A percentile compares a stretch with the other conserved stretches of the same genome.
These are phyloP conservation scores for Trichosporon sp. DNA, from an alignment of 1,284 basidiomycete genomes.

Conservation along the genomic window DNA sequence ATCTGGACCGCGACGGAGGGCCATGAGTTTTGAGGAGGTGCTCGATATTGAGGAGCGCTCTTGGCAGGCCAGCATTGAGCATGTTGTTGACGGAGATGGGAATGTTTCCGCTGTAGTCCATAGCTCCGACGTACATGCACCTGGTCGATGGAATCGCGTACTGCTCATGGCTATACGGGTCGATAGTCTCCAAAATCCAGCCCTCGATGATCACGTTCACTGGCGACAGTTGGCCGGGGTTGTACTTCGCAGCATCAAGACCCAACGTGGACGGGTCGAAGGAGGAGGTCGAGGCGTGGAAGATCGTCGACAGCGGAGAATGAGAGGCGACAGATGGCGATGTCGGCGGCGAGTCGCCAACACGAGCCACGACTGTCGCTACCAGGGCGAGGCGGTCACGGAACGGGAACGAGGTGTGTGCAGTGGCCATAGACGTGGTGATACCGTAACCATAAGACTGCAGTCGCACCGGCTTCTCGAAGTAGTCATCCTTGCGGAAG, in stretches of 20 bases:
- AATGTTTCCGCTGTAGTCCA: conserved; percentile 84
- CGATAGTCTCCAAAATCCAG: conserved; percentile 94
- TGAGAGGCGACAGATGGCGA: conserved; percentile 49
- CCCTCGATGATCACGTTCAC: conserved; percentile 85
- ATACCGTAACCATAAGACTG: conserved; percentile 77
- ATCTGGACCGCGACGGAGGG: conserved; percentile 61
- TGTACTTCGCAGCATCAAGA: conserved; percentile 63
- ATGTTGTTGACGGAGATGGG: conserved; percentile 82
- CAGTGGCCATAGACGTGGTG: conserved; percentile 52
- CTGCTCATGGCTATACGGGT: conserved; percentile 92
- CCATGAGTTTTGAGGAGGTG: conserved; percentile 58
- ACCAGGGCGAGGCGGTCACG: conserved; percentile 81
- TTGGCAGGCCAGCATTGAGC: conserved; percentile 70
- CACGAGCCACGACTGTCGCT: conserved; percentile 68
- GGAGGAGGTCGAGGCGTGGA: conserved; percentile 67
- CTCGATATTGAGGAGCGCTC: conserved; percentile 67
- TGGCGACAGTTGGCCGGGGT: conserved; percentile 67
- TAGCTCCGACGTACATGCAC: conserved; percentile 79
- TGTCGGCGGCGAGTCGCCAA: conserved; percentile 51
- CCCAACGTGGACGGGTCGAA: conserved; percentile 63
- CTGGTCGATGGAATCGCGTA: conserved; percentile 91
- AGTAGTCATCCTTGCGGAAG: conserved; percentile 37
- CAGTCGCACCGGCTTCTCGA: conserved; percentile 62
- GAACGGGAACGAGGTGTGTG: conserved; percentile 80
- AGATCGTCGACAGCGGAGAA: conserved; percentile 56